A percentile compares a stretch with the other conserved stretches of the same genome.
These are phyloP conservation scores for Pyrenophora tritici-repentis DNA, from an alignment of 2,329 filamentous ascomycete genomes.

Conservation along the genomic window DNA sequence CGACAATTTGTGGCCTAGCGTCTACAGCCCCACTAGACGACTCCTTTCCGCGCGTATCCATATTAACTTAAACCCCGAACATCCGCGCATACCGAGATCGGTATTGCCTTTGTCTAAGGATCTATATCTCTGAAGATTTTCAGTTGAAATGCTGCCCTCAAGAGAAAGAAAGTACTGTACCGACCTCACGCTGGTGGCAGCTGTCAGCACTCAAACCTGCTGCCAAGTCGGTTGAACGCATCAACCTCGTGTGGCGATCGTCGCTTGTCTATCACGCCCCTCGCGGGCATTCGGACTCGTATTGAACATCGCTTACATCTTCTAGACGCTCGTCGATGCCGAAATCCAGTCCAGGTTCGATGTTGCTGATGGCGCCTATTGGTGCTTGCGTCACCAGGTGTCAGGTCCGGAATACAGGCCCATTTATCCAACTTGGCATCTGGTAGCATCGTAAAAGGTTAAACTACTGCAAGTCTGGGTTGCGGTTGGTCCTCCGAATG, in stretches of 20 bases:
- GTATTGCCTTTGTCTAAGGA: too few relatives aligned
- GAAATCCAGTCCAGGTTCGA: not conserved
- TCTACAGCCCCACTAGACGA: too few relatives aligned
- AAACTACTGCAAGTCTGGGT: constrained; percentile 4
- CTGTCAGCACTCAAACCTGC: too few relatives aligned
- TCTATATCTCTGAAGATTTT: too few relatives aligned
- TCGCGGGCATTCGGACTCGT: not conserved
- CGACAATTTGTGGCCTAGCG: too few relatives aligned
- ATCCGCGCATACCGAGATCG: too few relatives aligned
- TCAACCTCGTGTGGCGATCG: not conserved
- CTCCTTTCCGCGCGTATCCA: too few relatives aligned
- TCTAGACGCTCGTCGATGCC: not conserved
- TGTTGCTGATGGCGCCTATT: not conserved
- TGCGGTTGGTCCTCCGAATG: constrained; percentile 1
- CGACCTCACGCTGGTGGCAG: too few relatives aligned
- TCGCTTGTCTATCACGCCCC: not conserved
- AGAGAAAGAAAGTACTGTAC: too few relatives aligned
- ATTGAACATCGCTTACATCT: not conserved
- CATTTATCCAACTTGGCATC: constrained; percentile 27
- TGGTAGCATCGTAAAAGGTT: constrained; percentile 11
- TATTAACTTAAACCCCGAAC: too few relatives aligned
- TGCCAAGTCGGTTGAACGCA: not conserved
- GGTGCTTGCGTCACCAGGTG: not conserved
- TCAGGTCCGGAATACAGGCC: constrained; percentile 15
- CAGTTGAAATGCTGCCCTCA: too few relatives aligned